Conservation (phyloP, 768 basidiomycete species). For the Suillus placidus region DNA sequence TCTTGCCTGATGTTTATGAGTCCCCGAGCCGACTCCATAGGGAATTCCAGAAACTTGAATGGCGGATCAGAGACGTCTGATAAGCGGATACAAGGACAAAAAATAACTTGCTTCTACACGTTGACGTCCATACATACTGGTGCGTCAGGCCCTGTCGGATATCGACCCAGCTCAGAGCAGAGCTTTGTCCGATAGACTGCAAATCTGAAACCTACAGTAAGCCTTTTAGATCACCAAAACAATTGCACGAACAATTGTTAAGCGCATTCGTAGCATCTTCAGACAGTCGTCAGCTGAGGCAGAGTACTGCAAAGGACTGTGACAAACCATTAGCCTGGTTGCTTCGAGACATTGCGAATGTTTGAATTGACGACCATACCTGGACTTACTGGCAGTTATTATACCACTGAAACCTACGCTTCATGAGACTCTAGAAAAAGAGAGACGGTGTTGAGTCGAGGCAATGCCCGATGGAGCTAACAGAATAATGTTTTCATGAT, state of each 20-base stretch:
- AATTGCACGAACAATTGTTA: conserved; percentile 43
- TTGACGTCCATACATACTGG: conserved; percentile 53
- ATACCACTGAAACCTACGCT: conserved; percentile 20
- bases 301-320: neutral
- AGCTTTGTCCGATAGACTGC: conserved; percentile 44
- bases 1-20: conserved; percentile 55
- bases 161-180: conserved; percentile 60
- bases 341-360: conserved; percentile 27
- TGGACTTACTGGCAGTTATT: conserved; percentile 22
- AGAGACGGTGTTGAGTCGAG: conserved; percentile 26
- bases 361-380: conserved; percentile 20
- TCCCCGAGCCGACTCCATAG: conserved; percentile 51
- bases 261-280: conserved; percentile 36
- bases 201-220: conserved; percentile 45
- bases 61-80: conserved; percentile 16
- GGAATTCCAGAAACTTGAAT: conserved; percentile 52
- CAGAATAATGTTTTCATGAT: conserved; percentile 29
- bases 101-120: conserved; percentile 58
- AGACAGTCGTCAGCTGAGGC: conserved; percentile 1
- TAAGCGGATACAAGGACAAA: conserved; percentile 9
- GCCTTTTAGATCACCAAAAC: neutral
- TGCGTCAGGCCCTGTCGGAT: conserved; percentile 46
- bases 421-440: conserved; percentile 8
- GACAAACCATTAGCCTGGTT: neutral
- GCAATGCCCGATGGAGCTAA: conserved; percentile 34